Conservation (phyloP, 148 eudicot species). For the Fallopia convolvulus region DNA sequence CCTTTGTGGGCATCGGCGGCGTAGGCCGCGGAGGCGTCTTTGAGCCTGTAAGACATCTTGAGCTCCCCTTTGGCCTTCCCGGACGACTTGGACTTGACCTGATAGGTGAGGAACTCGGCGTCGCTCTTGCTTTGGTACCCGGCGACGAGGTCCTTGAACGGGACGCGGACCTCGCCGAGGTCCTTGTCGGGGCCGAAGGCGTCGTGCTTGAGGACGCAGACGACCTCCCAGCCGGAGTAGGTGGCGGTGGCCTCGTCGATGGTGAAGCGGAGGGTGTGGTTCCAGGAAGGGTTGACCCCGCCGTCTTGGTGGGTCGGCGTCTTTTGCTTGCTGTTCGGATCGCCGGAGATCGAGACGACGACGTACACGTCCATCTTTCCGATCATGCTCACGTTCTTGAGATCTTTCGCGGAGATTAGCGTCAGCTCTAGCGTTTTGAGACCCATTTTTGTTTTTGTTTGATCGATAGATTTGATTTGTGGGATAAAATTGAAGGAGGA, state of each 20-base stretch:
- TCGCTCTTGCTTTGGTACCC: background rate
- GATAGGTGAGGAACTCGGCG: conserved; percentile 4
- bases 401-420: background rate
- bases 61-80: conserved; percentile 4
- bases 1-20: background rate
- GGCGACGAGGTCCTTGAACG: conserved; percentile 3
- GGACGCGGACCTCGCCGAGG: conserved; percentile 1
- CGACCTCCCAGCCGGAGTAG: background rate
- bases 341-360: conserved; percentile 4
- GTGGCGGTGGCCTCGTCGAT: conserved; percentile 8
- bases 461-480: no score
- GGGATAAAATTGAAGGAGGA: no score
- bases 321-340: background rate
- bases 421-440: conserved; percentile 6
- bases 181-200: conserved; percentile 12
- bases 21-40: background rate
- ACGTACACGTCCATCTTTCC: conserved; percentile 14
- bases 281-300: conserved; percentile 7
- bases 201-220: conserved; percentile 7
- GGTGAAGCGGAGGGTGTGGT: conserved; percentile 11
- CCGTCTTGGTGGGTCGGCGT: conserved; percentile 8
- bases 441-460: background rate
- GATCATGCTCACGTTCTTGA: conserved; percentile 7
- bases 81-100: background rate
- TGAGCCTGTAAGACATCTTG: background rate